Percentiles rank a stretch among this genome's conserved stretches.
Evolutionary conservation across 2,329 filamentous ascomycete genomes (phyloP).

Genomic region (Colletotrichum zoysiae): DNA sequence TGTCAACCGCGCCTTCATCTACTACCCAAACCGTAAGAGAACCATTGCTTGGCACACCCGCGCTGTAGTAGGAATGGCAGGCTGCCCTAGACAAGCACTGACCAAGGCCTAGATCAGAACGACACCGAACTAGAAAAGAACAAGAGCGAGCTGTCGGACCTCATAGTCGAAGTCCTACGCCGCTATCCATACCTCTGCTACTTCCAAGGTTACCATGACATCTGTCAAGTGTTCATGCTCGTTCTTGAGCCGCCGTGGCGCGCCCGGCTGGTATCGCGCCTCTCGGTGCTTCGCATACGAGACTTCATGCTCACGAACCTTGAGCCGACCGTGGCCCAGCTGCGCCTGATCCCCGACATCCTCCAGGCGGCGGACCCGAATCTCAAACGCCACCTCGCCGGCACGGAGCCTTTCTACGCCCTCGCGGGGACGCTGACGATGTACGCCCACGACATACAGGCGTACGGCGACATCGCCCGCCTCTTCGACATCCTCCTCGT

Average conservation of each 20-base stretch:
- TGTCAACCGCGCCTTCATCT: slow-evolving; percentile 96
- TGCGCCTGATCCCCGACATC: slow-evolving; percentile 88
- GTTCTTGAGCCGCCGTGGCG: slow-evolving; percentile 77
- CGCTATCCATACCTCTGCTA: slow-evolving; percentile 88
- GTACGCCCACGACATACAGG: slow-evolving; percentile 95
- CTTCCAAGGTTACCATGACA: slow-evolving; percentile 99
- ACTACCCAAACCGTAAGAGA: slow-evolving; percentile 84
- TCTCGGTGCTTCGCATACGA: slow-evolving; percentile 90
- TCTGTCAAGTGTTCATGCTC: slow-evolving; percentile 93
- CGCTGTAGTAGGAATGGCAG: not conserved
- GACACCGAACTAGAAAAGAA: slow-evolving; percentile 76
- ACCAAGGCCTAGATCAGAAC: slow-evolving; percentile 69
- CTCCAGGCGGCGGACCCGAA: slow-evolving; percentile 77
- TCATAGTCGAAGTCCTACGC: slow-evolving; percentile 86
- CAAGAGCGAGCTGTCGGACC: slow-evolving; percentile 80
- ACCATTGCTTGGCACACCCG: slow-evolving; percentile 1
- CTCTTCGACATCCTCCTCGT: slow-evolving; percentile 94
- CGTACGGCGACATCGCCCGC: slow-evolving; percentile 88
- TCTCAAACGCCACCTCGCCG: slow-evolving; percentile 80
- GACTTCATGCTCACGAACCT: slow-evolving; percentile 98
- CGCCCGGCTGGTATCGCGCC: slow-evolving; percentile 76
- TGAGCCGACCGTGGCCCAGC: slow-evolving; percentile 82
- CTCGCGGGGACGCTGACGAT: slow-evolving; percentile 93
- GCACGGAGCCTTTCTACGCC: slow-evolving; percentile 89
- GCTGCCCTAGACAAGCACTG: slow-evolving; percentile 26